phyloP scores from a whole-genome alignment of 805 yeast genomes.

The Cyberlindnera xylosilytica region DNA sequence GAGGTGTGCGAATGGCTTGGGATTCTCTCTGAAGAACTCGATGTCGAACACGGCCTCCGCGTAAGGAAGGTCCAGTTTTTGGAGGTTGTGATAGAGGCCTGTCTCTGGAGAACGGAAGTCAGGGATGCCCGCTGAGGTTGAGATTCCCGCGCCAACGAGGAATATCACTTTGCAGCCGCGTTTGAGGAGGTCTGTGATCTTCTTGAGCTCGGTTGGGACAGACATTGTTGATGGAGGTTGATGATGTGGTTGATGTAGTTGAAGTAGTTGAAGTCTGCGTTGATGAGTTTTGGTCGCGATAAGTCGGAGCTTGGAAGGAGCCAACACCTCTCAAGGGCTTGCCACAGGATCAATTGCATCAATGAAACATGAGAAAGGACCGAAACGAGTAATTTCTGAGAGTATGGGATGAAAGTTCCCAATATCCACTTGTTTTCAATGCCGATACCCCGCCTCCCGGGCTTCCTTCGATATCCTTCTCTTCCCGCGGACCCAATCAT shows the following conservation, averaged over 20 bases:
- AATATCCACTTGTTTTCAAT: too few relatives aligned
- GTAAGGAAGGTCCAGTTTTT: constrained; percentile 72
- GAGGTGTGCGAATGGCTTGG: constrained; percentile 79
- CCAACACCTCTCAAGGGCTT: too few relatives aligned
- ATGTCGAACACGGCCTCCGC: constrained; percentile 97
- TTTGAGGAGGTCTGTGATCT: constrained; percentile 11
- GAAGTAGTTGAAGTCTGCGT: too few relatives aligned
- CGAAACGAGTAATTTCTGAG: too few relatives aligned
- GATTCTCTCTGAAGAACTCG: constrained; percentile 69
- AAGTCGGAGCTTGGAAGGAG: too few relatives aligned
- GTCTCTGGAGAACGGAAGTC: constrained; percentile 92
- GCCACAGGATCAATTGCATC: too few relatives aligned
- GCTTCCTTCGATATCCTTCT: too few relatives aligned
- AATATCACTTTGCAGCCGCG: constrained; percentile 45
- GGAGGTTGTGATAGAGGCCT: constrained; percentile 79
- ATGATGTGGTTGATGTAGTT: too few relatives aligned
- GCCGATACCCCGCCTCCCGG: too few relatives aligned
- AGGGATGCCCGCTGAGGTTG: constrained; percentile 93
- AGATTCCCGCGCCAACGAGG: constrained; percentile 90
- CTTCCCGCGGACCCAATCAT: background rate
- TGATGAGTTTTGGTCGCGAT: too few relatives aligned
- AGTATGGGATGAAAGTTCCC: too few relatives aligned
- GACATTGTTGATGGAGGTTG: background rate
- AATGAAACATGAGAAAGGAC: too few relatives aligned
- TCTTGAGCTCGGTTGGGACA: constrained; percentile 1